These are phyloP conservation scores for Solanum chmielewskii DNA, from an alignment of 257 asterid genomes.

Conservation along the genomic window DNA sequence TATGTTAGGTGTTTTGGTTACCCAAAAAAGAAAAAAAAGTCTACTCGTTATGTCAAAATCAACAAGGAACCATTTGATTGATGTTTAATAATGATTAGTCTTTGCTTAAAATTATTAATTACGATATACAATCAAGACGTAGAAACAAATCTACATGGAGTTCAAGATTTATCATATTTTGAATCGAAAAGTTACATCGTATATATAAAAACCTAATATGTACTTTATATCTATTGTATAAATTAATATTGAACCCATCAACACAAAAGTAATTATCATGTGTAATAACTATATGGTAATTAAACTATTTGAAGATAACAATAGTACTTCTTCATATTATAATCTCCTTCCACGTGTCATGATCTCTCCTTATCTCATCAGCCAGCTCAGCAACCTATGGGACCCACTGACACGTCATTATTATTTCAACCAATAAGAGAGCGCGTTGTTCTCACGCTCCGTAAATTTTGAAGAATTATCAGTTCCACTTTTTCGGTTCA, in stretches of 20 bases:
- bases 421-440: background rate
- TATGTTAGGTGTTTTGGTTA: fast-evolving
- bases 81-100: background rate
- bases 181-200: too few species aligned
- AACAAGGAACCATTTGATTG: background rate
- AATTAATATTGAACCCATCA: too few species aligned
- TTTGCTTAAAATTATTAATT: background rate
- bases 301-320: background rate
- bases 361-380: background rate
- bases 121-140: too few species aligned
- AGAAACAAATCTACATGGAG: too few species aligned
- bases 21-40: background rate
- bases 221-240: too few species aligned
- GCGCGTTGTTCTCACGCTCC: background rate
- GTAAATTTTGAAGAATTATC: background rate
- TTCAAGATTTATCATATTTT: fast-evolving
- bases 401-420: background rate
- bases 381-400: background rate
- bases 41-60: background rate
- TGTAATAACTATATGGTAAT: background rate
- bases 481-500: background rate
- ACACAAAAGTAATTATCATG: background rate
- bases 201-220: too few species aligned
- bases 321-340: background rate
- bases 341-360: background rate